Conservation (phyloP, 2,329 filamentous ascomycete species). For the Aspergillus thermomutatus region DNA sequence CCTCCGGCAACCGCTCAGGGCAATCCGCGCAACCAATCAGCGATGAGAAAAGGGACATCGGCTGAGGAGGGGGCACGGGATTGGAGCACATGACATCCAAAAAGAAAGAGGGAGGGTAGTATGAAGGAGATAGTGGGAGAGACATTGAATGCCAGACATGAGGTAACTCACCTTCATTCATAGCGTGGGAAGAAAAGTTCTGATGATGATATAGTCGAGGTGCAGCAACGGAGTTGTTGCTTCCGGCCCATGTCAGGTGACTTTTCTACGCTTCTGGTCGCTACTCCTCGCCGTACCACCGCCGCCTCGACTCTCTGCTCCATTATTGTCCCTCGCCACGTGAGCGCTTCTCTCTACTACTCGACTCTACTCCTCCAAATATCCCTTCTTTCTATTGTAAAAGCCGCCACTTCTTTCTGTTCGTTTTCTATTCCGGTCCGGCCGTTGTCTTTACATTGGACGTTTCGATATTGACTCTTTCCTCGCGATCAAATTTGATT, state of each 20-base stretch:
- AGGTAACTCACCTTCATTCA: not conserved
- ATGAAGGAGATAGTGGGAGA: conserved; percentile 14
- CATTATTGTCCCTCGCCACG: conserved; percentile 33
- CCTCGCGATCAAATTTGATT: conserved; percentile 16
- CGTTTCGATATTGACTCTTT: conserved; percentile 10
- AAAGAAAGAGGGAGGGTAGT: conserved; percentile 13
- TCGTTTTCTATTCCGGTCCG: conserved; percentile 15
- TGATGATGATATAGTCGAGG: too few relatives aligned
- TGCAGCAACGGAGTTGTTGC: too few relatives aligned
- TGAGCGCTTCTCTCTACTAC: conserved; percentile 33
- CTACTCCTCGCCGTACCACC: conserved; percentile 16
- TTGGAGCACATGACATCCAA: conserved; percentile 35
- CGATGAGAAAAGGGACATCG: conserved; percentile 4
- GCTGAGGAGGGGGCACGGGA: conserved; percentile 36
- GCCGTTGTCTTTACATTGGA: conserved; percentile 8
- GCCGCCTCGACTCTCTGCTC: conserved; percentile 20
- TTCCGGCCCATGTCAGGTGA: conserved; percentile 34
- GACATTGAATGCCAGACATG: not conserved
- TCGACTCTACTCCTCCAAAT: conserved; percentile 28
- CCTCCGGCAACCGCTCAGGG: conserved; percentile 17
- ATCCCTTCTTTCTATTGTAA: conserved; percentile 27
- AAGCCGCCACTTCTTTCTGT: conserved; percentile 18
- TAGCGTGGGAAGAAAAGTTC: not conserved
- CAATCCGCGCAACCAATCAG: conserved; percentile 26
- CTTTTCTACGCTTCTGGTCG: conserved; percentile 23